phyloP scores from a whole-genome alignment of 805 yeast genomes.

The Pichia paraexigua region DNA sequence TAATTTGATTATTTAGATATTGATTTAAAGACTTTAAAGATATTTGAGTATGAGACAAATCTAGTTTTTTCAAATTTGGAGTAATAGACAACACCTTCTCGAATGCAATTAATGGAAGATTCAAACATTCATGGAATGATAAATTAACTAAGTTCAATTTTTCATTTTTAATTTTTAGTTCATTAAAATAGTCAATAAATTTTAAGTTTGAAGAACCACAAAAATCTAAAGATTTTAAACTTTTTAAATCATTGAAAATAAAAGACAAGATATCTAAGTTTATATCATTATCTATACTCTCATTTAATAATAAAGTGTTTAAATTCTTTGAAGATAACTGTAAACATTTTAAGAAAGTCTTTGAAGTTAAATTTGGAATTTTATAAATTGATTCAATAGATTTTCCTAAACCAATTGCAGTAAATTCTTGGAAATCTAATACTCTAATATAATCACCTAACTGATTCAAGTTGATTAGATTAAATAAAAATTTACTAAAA shows the following conservation, averaged over 20 bases:
- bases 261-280: slow-evolving; percentile 47
- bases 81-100: slow-evolving; percentile 50
- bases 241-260: slow-evolving; percentile 46
- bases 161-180: slow-evolving; percentile 26
- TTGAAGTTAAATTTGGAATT: slow-evolving; percentile 80
- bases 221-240: slow-evolving; percentile 68
- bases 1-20: slow-evolving; percentile 45
- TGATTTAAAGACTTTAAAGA: slow-evolving; percentile 51
- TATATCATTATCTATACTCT: slow-evolving; percentile 77
- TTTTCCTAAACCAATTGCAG: slow-evolving; percentile 83
- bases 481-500: slow-evolving; percentile 60
- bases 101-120: slow-evolving; percentile 52
- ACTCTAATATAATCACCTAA: slow-evolving; percentile 60
- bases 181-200: slow-evolving; percentile 53
- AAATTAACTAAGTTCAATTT: slow-evolving; percentile 31
- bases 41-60: slow-evolving; percentile 71
- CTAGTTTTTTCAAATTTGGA: slow-evolving; percentile 54
- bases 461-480: slow-evolving; percentile 38
- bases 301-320: slow-evolving; percentile 74
- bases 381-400: slow-evolving; percentile 85
- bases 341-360: slow-evolving; percentile 60
- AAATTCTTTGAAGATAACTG: slow-evolving; percentile 51
- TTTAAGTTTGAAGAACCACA: slow-evolving; percentile 74
- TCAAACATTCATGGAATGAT: slow-evolving; percentile 85
- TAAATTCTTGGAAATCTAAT: slow-evolving; percentile 81